A percentile compares a stretch with the other conserved stretches of the same genome.
Evolutionary conservation across 495 filamentous ascomycete species (phyloP).

Genomic region (Lasiosphaeria ovina): DNA sequence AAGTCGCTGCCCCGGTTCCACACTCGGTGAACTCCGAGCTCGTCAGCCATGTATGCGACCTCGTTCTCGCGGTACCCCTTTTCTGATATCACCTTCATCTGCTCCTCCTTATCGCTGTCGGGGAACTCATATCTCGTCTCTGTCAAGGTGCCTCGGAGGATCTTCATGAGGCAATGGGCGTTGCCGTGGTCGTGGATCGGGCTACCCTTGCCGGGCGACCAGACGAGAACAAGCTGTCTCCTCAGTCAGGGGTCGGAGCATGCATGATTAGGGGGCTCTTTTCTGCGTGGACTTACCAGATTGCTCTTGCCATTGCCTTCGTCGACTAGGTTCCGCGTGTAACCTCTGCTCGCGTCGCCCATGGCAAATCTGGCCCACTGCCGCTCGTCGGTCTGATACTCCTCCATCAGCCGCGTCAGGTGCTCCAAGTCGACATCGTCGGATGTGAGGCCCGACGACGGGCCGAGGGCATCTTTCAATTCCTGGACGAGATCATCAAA

Average conservation of each 20-base stretch:
- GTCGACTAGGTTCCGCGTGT: slow-evolving; percentile 87
- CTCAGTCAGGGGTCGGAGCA: slow-evolving; percentile 15
- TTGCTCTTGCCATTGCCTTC: slow-evolving; percentile 91
- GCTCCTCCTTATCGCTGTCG: slow-evolving; percentile 48
- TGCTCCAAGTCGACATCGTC: slow-evolving; percentile 71
- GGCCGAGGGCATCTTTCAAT: slow-evolving; percentile 68
- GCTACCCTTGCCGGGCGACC: slow-evolving; percentile 82
- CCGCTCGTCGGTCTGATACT: slow-evolving; percentile 60
- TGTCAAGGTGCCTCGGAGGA: slow-evolving; percentile 71
- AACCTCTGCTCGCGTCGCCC: slow-evolving; percentile 60
- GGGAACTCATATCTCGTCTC: slow-evolving; percentile 83
- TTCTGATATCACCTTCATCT: slow-evolving; percentile 52
- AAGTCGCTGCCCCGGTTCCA: slow-evolving; percentile 70
- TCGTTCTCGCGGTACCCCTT: slow-evolving; percentile 53
- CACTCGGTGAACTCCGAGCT: slow-evolving; percentile 79
- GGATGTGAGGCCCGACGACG: slow-evolving; percentile 75
- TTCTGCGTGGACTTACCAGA: slow-evolving; percentile 54
- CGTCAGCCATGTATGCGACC: slow-evolving; percentile 38
- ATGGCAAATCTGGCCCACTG: slow-evolving; percentile 76
- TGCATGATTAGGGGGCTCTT: slow-evolving; percentile 7
- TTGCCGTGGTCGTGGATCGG: slow-evolving; percentile 87
- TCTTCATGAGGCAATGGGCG: slow-evolving; percentile 70
- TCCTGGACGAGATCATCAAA: slow-evolving; percentile 75
- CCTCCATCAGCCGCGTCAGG: slow-evolving; percentile 65
- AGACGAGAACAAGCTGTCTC: slow-evolving; percentile 79